A percentile compares a stretch with the other conserved stretches of the same genome.
Conservation (phyloP, 2,329 filamentous ascomycete genomes). For the Monilinia vaccinii-corymbosi region DNA sequence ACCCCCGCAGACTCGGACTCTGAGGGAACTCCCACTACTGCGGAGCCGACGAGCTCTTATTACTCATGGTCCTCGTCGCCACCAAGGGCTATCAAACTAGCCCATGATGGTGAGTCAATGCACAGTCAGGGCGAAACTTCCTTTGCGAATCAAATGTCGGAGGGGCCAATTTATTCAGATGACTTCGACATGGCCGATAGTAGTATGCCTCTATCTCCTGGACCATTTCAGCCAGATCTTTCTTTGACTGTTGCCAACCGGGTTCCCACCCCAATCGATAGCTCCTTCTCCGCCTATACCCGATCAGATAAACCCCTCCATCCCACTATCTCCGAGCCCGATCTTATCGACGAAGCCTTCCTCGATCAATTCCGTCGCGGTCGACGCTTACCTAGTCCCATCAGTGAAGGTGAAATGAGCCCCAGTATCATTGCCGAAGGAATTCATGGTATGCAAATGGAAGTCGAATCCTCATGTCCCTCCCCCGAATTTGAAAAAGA, state of each 20-base stretch:
- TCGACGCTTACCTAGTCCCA: conserved; percentile 28
- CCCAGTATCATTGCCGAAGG: conserved; percentile 26
- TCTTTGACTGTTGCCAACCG: conserved; percentile 23
- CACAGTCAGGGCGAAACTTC: conserved; percentile 11
- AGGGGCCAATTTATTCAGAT: conserved; percentile 21
- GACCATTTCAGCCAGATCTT: conserved; percentile 24
- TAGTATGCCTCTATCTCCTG: conserved; percentile 23
- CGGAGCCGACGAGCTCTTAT: conserved; percentile 17
- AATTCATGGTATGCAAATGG: conserved; percentile 29
- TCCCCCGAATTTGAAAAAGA: conserved; percentile 15
- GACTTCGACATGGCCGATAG: conserved; percentile 29
- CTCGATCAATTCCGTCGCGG: conserved; percentile 22
- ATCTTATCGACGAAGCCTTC: conserved; percentile 20
- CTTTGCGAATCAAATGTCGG: conserved; percentile 22
- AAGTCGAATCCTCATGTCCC: conserved; percentile 20
- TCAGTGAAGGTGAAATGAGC: conserved; percentile 29
- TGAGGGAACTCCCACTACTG: conserved; percentile 19
- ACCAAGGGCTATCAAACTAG: conserved; percentile 18
- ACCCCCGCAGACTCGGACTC: conserved; percentile 27
- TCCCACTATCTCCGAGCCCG: conserved; percentile 27
- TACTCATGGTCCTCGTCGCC: conserved; percentile 24
- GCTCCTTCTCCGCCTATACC: conserved; percentile 24
- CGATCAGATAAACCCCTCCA: not conserved
- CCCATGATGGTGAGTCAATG: conserved; percentile 14
- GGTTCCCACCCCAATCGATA: conserved; percentile 30